Percentiles rank a stretch among this genome's conserved stretches.
phyloP scores from a whole-genome alignment of 176 grass and related monocot genomes.

The Otatea glauca region DNA sequence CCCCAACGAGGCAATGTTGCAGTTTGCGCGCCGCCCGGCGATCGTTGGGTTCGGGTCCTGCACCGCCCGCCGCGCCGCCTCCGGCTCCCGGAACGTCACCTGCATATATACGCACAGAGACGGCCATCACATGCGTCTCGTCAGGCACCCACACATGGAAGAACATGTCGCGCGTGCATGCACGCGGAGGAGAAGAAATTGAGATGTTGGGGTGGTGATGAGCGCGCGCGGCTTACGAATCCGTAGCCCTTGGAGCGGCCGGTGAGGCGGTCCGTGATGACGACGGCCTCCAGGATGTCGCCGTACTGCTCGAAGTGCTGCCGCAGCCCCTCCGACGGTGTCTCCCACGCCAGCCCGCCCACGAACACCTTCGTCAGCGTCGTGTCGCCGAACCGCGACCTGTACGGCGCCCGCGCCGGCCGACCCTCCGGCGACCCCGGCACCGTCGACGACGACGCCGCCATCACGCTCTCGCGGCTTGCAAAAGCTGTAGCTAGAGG shows the following conservation, averaged over 20 bases:
- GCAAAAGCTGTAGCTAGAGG: neutral
- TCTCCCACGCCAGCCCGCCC: conserved; percentile 96
- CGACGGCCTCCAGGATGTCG: conserved; percentile 95
- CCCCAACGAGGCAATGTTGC: conserved; percentile 92
- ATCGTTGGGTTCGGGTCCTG: conserved; percentile 83
- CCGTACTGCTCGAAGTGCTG: conserved; percentile 92
- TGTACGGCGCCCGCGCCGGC: conserved; percentile 18
- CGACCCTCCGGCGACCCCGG: conserved; percentile 49
- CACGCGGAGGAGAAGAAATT: neutral
- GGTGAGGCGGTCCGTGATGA: conserved; percentile 85
- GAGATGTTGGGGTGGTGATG: neutral
- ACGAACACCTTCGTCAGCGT: conserved; percentile 98
- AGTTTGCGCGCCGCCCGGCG: conserved; percentile 91
- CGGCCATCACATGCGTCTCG: neutral
- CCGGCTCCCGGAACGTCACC: conserved; percentile 90
- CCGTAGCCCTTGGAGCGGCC: conserved; percentile 96
- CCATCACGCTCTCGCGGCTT: neutral
- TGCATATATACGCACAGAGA: neutral
- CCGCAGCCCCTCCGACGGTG: conserved; percentile 73
- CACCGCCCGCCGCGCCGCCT: conserved; percentile 75
- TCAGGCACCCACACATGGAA: neutral
- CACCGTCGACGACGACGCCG: conserved; percentile 20
- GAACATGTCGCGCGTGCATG: neutral
- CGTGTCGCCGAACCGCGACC: conserved; percentile 91
- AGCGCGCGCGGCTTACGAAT: conserved; percentile 54